Percentiles rank a stretch among this genome's conserved stretches.
Evolutionary conservation across 495 filamentous ascomycete species (phyloP).

Genomic region (Penicillium roqueforti): DNA sequence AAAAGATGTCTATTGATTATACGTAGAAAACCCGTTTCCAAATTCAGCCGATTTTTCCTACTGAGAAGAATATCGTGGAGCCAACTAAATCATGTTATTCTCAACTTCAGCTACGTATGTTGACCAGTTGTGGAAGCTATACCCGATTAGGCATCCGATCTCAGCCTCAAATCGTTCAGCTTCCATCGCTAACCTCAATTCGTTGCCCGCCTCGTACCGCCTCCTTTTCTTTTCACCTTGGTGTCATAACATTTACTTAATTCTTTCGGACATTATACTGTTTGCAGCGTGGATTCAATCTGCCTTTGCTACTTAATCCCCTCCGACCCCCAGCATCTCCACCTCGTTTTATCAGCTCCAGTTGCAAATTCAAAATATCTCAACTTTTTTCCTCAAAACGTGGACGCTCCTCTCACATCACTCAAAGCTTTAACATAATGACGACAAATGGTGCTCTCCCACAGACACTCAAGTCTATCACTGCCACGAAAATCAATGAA

Average conservation of each 20-base stretch:
- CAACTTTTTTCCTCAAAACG: not conserved
- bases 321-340: not conserved
- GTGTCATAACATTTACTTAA: not conserved
- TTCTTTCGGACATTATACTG: no score
- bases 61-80: no score
- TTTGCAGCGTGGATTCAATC: no score
- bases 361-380: no score
- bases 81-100: no score
- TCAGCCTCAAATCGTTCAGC: not conserved
- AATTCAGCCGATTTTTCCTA: no score
- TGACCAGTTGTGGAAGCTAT: not conserved
- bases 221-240: not conserved
- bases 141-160: constrained; percentile 5
- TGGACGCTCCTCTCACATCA: not conserved
- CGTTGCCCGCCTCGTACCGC: not conserved
- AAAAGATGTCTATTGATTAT: not conserved
- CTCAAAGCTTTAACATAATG: not conserved
- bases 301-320: not conserved
- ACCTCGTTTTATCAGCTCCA: no score
- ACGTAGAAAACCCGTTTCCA: no score
- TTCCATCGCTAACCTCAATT: not conserved
- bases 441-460: constrained; percentile 45
- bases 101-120: no score
- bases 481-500: constrained; percentile 58
- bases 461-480: constrained; percentile 62